These are phyloP conservation scores for Fusarium humuli DNA, from an alignment of 2,329 filamentous ascomycete species.

Conservation along the genomic window DNA sequence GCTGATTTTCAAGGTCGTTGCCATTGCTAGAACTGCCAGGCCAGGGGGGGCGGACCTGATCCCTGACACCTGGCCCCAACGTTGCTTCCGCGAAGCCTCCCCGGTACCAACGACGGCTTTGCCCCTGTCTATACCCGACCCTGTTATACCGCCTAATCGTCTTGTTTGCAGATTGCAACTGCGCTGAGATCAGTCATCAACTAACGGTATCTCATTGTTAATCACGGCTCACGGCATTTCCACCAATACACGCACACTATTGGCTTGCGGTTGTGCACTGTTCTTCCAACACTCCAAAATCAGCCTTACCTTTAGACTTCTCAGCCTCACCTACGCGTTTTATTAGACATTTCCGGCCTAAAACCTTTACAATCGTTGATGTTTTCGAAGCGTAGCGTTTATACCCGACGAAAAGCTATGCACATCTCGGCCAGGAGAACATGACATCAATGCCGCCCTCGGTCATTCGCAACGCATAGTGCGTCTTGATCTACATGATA, in stretches of 20 bases:
- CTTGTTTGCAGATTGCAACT: slow-evolving; percentile 32
- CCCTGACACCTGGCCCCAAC: slow-evolving; percentile 28
- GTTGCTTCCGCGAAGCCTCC: slow-evolving; percentile 36
- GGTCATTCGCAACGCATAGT: background rate
- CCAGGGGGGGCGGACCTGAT: slow-evolving; percentile 15
- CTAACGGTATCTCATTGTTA: slow-evolving; percentile 31
- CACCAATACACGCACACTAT: slow-evolving; percentile 16
- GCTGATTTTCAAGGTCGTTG: slow-evolving; percentile 1
- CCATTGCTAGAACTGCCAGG: slow-evolving; percentile 34
- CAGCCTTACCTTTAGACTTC: slow-evolving; percentile 12
- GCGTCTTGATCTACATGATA: background rate
- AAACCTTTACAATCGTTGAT: slow-evolving; percentile 11
- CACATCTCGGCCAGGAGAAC: background rate
- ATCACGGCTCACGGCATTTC: slow-evolving; percentile 16
- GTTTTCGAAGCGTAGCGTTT: slow-evolving; percentile 3
- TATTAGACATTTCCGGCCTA: slow-evolving; percentile 1
- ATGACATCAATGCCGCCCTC: background rate
- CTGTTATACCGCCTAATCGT: slow-evolving; percentile 27
- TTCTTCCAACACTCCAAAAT: slow-evolving; percentile 4
- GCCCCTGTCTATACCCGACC: slow-evolving; percentile 34
- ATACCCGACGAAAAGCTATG: background rate
- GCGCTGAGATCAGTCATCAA: slow-evolving; percentile 21
- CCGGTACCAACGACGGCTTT: slow-evolving; percentile 26
- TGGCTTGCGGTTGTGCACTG: slow-evolving; percentile 7
- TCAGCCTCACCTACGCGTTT: slow-evolving; percentile 3